Evolutionary conservation across 495 filamentous ascomycete species (phyloP), one percentile per base, ranked within the genome.

Genomic region (Penicillium paxilli): DNA sequence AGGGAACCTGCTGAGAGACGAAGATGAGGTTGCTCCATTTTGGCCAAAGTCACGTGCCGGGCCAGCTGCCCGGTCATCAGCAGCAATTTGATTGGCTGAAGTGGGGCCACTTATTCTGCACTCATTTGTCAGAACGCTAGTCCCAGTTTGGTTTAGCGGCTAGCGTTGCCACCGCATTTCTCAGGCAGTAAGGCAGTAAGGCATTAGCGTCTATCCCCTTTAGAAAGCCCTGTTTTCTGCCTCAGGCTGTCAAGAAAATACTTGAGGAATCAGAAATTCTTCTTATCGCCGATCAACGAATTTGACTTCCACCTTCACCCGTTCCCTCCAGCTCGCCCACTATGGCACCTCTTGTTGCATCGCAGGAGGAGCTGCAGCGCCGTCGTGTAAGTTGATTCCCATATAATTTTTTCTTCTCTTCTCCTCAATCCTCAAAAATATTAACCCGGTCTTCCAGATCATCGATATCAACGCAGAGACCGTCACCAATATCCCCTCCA

Each of bases 381-480:
- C 67, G 79, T 64, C 76, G 76, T 67, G 80, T 82, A 66, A 51
- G 63, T 47, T 9, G 5, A 21, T n/a, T n/a, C n/a, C n/a, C n/a
- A n/a, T n/a, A n/a, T n/a, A 20, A 7, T 47, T 19, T 19, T 19
- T 46, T 52, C 23, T 23, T 3, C 25, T 30, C 30, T 26, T 7
- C 23, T 25, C 2, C n/a, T 21, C 23, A 20, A 22, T 37, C 7
- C 16, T 49, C 20, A 1, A 10, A 32, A 32, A 32, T 32, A 56
- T 40, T 32, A n/a, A 38, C 42, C 32, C 51, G n/a, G 14, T 42
- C 10, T 19, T 14, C 40, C 58, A 96, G 90, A 86, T 89, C 52
- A 85, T 99, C 65, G 83, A 86, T 58, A 84, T 98, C 75, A 88
- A 92, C 70, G 74, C 83, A 42, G 92, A 98, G 69, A 96, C 88